Evolutionary conservation across 495 filamentous ascomycete species (phyloP).

Genomic region (Neurospora sp.): DNA sequence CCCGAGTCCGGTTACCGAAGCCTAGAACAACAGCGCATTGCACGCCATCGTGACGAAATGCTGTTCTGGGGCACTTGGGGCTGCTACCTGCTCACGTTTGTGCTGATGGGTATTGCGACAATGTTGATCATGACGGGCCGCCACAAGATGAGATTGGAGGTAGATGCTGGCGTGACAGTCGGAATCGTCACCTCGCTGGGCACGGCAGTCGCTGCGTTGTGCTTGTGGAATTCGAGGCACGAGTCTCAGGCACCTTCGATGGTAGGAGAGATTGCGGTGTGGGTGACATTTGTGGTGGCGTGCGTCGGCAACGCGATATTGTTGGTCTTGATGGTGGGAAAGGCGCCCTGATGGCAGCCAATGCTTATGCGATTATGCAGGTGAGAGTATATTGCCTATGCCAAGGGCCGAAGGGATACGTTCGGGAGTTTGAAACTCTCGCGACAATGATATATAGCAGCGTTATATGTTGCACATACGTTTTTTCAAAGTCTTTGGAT

Average conservation of each 20-base stretch:
- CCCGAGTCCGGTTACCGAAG: constrained; percentile 29
- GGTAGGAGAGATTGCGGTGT: constrained; percentile 34
- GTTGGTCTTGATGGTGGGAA: constrained; percentile 36
- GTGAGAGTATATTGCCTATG: not conserved
- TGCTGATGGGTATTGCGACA: constrained; percentile 45
- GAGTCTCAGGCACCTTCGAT: constrained; percentile 22
- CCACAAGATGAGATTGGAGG: constrained; percentile 42
- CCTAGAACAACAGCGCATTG: constrained; percentile 29
- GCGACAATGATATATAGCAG: not conserved
- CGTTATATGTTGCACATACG: not conserved
- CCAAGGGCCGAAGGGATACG: not conserved
- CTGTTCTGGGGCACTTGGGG: constrained; percentile 35
- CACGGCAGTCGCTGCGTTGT: constrained; percentile 44
- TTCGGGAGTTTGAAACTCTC: not conserved
- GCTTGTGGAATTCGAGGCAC: constrained; percentile 36
- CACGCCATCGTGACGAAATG: constrained; percentile 33
- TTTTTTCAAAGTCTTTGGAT: not conserved
- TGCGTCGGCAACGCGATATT: constrained; percentile 43
- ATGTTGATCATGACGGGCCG: constrained; percentile 45
- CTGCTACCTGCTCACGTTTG: constrained; percentile 34
- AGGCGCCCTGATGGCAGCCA: constrained; percentile 16
- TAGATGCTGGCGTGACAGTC: constrained; percentile 50
- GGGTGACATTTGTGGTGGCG: constrained; percentile 32
- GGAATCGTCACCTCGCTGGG: constrained; percentile 46
- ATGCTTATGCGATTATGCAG: not conserved